Conservation (phyloP, 2,329 filamentous ascomycete genomes). For the Sporothrix globosa region DNA sequence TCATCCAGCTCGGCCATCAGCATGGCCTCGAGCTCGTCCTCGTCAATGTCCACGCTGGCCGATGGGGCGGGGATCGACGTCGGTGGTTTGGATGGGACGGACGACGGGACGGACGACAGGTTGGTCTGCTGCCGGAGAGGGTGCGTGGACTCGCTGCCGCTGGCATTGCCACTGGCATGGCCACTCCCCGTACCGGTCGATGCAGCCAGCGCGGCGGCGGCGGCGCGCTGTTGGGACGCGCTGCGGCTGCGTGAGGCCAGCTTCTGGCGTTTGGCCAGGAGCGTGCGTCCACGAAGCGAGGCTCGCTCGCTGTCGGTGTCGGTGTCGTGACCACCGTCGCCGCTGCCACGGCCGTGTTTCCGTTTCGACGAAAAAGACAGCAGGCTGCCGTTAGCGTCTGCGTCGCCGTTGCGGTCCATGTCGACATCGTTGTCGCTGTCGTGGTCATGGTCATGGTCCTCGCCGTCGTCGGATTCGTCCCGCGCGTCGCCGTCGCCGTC, state of each 20-base stretch:
- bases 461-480: conserved; percentile 48
- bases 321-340: conserved; percentile 38
- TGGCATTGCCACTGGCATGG: background rate
- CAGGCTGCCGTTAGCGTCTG: conserved; percentile 39
- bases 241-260: conserved; percentile 51
- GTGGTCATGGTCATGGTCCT: conserved; percentile 46
- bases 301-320: conserved; percentile 43
- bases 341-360: conserved; percentile 40
- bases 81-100: background rate
- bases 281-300: conserved; percentile 44
- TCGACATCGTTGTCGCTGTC: conserved; percentile 40
- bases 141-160: conserved; percentile 44
- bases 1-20: conserved; percentile 63
- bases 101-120: background rate
- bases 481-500: conserved; percentile 42
- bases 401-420: conserved; percentile 41
- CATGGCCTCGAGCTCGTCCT: conserved; percentile 64
- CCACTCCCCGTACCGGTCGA: background rate
- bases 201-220: conserved; percentile 45
- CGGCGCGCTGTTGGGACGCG: conserved; percentile 48
- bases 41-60: conserved; percentile 49
- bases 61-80: background rate
- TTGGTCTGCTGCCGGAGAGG: conserved; percentile 42
- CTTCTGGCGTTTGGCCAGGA: conserved; percentile 56
- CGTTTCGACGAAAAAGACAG: conserved; percentile 28